phyloP scores from a whole-genome alignment of 2,329 filamentous ascomycete genomes.

The Penicillium sp. region DNA sequence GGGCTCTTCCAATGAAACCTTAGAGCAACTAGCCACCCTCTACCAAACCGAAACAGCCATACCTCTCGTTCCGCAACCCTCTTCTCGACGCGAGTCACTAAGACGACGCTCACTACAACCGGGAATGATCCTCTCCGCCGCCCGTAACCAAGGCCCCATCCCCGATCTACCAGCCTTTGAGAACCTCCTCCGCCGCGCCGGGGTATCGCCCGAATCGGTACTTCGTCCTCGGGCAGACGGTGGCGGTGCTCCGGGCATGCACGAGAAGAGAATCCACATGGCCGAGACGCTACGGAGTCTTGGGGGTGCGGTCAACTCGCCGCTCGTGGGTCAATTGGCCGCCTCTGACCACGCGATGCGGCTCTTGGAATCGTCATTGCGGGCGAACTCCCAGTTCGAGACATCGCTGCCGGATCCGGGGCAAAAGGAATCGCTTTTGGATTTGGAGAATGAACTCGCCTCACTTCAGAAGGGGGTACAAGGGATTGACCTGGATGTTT shows the following conservation, averaged over 20 bases:
- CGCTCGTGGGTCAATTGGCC: conserved; percentile 34
- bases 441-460: conserved; percentile 36
- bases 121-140: conserved; percentile 18
- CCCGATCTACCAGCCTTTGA: conserved; percentile 33
- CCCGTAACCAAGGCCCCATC: conserved; percentile 14
- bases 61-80: conserved; percentile 23
- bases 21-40: conserved; percentile 35
- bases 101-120: conserved; percentile 32
- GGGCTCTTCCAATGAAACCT: conserved; percentile 40
- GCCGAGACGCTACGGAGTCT: conserved; percentile 33
- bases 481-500: conserved; percentile 36
- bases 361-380: conserved; percentile 36
- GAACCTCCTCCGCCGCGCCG: conserved; percentile 39
- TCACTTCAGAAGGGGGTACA: conserved; percentile 38
- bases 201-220: conserved; percentile 34
- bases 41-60: conserved; percentile 38
- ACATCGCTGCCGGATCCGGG: conserved; percentile 32
- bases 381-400: conserved; percentile 33
- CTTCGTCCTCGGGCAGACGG: conserved; percentile 26
- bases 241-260: conserved; percentile 25
- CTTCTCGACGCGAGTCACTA: conserved; percentile 32
- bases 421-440: conserved; percentile 31
- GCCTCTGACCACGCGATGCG: conserved; percentile 38
- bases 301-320: conserved; percentile 33
- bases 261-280: conserved; percentile 36